Base-by-base conservation (phyloP, 495 filamentous ascomycete species). In the Bombardia bombarda region DNA sequence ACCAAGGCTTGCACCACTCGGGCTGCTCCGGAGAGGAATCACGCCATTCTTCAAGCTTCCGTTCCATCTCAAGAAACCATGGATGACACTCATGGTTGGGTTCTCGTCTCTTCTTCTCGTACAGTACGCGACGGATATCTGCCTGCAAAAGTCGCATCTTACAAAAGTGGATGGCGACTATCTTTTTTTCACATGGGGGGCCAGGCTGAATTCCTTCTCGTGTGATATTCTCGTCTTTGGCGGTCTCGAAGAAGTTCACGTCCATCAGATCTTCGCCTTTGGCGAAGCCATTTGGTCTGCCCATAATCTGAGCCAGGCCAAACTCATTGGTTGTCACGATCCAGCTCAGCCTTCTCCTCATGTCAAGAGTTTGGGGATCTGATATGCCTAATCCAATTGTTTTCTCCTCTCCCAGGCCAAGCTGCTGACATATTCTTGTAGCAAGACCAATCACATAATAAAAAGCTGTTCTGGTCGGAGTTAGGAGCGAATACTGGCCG, bases 371-470 rank as follows among this genome's bases (percentile, higher is more conserved):
- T 28, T 87, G 65, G 0, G 77, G 68, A 55, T 89, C 78, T 40
- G 62, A 57, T 2, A 62, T 66, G 24, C 77, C 73, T 47, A 75
- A 52, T 40, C 61, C 75, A 39, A 95, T 85, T 9, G 87, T 92
- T 49, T 83, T 82, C 64, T 95, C 90, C 52, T 94, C 86, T 13
- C 79, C 77, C 41, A 93, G 72, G 4, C 87, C 87, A 20, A 95
- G 68, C 37, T 94, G 83, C 55, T 95, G 90, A 56, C 83, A 84
- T 20, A 97, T 76, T 56, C 84, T 83, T 14, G 83, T 82, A 13
- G 86, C 88, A 25, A 89, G 75, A 10, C 90, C 90, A 32, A 93
- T 78, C 24, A 97, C 78, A 69, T 93, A 95, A 60, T 94, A 97
- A 14, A 78, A 82, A 16, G 90, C 86, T 18, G 88, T 93, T 35